Conservation (phyloP, 2,329 filamentous ascomycete species). For the Ambrosiella cleistominuta region DNA sequence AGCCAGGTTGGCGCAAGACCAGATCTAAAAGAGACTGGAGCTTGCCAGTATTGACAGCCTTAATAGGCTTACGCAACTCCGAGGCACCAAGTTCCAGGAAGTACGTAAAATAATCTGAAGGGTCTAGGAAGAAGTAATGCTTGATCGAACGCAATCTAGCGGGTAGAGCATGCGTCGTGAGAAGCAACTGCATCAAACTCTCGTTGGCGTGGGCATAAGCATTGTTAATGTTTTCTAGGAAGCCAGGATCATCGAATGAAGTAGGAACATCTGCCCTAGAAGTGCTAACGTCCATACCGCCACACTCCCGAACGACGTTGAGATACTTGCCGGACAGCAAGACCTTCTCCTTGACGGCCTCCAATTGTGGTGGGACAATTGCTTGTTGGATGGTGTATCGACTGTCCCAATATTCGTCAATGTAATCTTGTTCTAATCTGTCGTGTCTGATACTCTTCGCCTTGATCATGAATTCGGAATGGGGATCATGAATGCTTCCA, state of each 20-base stretch:
- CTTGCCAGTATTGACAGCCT: conserved; percentile 78
- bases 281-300: conserved; percentile 84
- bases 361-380: conserved; percentile 80
- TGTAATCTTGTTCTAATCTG: conserved; percentile 85
- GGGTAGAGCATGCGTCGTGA: conserved; percentile 83
- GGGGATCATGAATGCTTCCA: conserved; percentile 83
- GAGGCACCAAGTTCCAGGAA: conserved; percentile 84
- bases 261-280: conserved; percentile 73
- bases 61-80: conserved; percentile 78
- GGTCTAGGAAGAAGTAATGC: conserved; percentile 97
- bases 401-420: conserved; percentile 98
- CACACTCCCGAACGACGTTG: conserved; percentile 93
- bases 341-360: conserved; percentile 83
- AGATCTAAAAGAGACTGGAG: conserved; percentile 90
- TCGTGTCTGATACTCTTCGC: conserved; percentile 90
- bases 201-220: conserved; percentile 94
- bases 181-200: conserved; percentile 72
- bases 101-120: conserved; percentile 95
- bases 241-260: conserved; percentile 80
- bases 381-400: conserved; percentile 86
- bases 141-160: conserved; percentile 78
- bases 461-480: conserved; percentile 84
- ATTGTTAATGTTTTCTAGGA: conserved; percentile 87
- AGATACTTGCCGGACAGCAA: conserved; percentile 91
- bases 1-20: conserved; percentile 88